phyloP scores from a whole-genome alignment of 305 asterid species.

The Fraxinus paxiana region DNA sequence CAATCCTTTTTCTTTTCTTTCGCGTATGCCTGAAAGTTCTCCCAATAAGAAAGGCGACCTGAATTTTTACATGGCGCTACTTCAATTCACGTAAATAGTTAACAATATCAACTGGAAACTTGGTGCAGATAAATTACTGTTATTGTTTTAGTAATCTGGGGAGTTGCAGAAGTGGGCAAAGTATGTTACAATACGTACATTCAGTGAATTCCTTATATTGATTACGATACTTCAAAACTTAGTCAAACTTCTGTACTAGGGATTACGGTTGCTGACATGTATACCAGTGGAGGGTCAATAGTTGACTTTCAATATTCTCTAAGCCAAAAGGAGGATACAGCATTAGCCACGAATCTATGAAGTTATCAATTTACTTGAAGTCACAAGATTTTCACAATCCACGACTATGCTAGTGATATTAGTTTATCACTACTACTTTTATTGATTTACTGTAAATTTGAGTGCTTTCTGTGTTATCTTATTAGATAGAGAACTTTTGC shows the following conservation, averaged over 20 bases:
- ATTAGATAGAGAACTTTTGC: constrained; percentile 13
- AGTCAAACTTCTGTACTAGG: background rate
- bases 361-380: background rate
- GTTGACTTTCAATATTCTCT: background rate
- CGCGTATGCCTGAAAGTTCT: background rate
- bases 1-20: background rate
- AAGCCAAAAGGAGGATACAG: background rate
- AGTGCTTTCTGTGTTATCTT: constrained; percentile 8
- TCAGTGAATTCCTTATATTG: background rate
- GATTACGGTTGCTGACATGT: background rate
- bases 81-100: background rate
- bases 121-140: background rate
- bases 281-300: background rate
- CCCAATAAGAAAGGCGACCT: background rate
- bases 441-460: background rate
- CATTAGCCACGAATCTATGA: background rate
- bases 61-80: background rate
- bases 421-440: constrained; percentile 2
- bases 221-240: background rate
- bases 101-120: background rate
- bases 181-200: background rate
- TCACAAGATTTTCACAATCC: background rate
- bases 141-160: background rate
- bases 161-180: background rate
- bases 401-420: background rate